phyloP scores from a whole-genome alignment of 768 basidiomycete genomes.

The Termitomyces sp. region DNA sequence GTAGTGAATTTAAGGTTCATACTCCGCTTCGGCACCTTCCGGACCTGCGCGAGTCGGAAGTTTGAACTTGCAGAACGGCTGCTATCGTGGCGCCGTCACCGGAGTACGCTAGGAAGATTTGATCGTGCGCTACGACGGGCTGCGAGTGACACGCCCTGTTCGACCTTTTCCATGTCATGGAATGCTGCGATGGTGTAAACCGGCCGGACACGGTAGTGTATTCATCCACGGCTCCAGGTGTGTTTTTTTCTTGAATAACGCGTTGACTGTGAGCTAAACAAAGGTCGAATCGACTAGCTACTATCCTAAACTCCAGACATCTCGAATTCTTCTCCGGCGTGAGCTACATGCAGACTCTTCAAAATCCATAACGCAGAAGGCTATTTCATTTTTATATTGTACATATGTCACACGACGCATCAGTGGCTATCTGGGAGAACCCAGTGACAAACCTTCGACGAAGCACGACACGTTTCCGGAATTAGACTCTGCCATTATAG shows the following conservation, averaged over 20 bases:
- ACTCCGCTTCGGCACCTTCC: conserved; percentile 23
- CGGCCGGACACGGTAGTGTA: conserved; percentile 34
- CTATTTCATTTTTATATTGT: conserved; percentile 1
- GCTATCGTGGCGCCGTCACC: not conserved
- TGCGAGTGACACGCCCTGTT: conserved; percentile 17
- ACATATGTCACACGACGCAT: conserved; percentile 5
- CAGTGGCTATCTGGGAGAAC: not conserved
- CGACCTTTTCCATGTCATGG: conserved; percentile 52
- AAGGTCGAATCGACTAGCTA: not conserved
- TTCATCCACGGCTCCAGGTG: conserved; percentile 1
- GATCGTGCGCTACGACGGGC: conserved; percentile 18
- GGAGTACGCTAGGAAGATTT: not conserved
- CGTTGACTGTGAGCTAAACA: not conserved
- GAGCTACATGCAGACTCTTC: not conserved
- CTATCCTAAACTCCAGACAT: not conserved
- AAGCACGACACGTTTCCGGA: not conserved
- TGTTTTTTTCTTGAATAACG: not conserved
- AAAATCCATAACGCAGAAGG: conserved; percentile 3
- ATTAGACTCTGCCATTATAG: not conserved
- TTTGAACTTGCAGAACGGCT: not conserved
- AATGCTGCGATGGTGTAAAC: conserved; percentile 76
- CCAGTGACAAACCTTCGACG: too few relatives aligned
- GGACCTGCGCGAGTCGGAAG: conserved; percentile 1
- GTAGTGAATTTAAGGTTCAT: conserved; percentile 28
- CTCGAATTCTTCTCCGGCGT: not conserved